A percentile compares a stretch with the other conserved stretches of the same genome.
phyloP scores from a whole-genome alignment of 2,329 filamentous ascomycete genomes.

The Lasiodiplodia theobromae region DNA sequence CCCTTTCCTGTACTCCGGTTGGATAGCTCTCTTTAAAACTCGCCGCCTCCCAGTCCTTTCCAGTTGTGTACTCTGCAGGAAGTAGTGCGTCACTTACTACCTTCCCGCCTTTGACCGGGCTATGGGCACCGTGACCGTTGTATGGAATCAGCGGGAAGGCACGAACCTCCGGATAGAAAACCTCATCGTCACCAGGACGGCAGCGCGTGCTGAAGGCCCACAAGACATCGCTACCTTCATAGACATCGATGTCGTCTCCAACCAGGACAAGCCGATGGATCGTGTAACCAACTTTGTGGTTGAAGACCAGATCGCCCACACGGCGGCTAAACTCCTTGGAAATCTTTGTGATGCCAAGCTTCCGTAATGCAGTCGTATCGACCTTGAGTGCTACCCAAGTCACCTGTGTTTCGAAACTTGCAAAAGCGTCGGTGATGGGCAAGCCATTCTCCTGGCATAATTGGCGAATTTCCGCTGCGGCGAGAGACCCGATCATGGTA shows the following conservation, averaged over 20 bases:
- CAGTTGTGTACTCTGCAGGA: constrained; percentile 42
- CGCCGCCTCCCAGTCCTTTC: constrained; percentile 45
- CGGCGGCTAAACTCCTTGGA: constrained; percentile 31
- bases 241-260: constrained; percentile 59
- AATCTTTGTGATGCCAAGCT: background rate
- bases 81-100: constrained; percentile 55
- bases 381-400: constrained; percentile 53
- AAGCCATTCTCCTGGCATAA: constrained; percentile 46
- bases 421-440: constrained; percentile 54
- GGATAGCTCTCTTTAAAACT: constrained; percentile 49
- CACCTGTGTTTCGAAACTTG: constrained; percentile 56
- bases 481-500: constrained; percentile 52
- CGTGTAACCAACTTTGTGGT: constrained; percentile 52
- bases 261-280: constrained; percentile 57
- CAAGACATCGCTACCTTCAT: constrained; percentile 55
- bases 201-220: constrained; percentile 60
- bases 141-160: constrained; percentile 58
- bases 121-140: constrained; percentile 52
- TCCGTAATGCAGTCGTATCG: constrained; percentile 23
- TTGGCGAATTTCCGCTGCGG: constrained; percentile 52
- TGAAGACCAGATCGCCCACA: constrained; percentile 54
- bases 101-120: constrained; percentile 51
- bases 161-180: constrained; percentile 52
- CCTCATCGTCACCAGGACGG: constrained; percentile 53
- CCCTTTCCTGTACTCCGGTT: constrained; percentile 48